Percentiles rank a stretch among this genome's conserved stretches.
Conservation (phyloP, 2,329 filamentous ascomycete genomes). For the Metarhizium guizhouense region DNA sequence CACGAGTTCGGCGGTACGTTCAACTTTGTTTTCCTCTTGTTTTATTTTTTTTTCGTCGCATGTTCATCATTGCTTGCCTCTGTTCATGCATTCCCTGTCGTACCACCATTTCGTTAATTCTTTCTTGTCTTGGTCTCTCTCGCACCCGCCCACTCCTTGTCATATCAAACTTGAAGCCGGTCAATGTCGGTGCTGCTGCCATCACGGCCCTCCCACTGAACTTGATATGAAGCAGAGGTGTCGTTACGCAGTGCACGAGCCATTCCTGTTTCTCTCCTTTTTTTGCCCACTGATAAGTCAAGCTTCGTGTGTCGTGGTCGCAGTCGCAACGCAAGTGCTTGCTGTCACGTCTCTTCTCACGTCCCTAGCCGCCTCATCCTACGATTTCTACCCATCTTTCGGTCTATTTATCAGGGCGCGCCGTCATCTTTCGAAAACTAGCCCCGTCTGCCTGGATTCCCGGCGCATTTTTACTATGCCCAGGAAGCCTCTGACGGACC, state of each 20-base stretch:
- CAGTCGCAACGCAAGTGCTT: not conserved
- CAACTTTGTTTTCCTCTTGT: too few species aligned
- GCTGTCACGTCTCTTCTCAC: not conserved
- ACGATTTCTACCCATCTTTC: not conserved
- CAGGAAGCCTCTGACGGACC: constrained; percentile 13
- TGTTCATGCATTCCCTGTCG: not conserved
- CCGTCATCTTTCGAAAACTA: too few species aligned
- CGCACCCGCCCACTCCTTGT: constrained; percentile 2
- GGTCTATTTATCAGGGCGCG: not conserved
- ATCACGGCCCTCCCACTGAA: not conserved
- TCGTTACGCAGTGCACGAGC: not conserved
- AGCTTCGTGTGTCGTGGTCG: not conserved
- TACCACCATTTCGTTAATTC: not conserved
- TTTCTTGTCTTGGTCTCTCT: not conserved
- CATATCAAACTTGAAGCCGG: not conserved
- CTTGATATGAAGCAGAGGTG: not conserved
- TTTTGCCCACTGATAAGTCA: not conserved
- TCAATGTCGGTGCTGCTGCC: not conserved
- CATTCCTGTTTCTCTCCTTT: not conserved
- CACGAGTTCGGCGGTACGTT: constrained; percentile 52
- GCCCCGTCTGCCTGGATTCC: not conserved
- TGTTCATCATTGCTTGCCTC: not conserved
- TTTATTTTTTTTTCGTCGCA: not conserved
- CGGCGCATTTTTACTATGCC: constrained; percentile 9
- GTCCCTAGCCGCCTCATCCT: not conserved